phyloP scores from a whole-genome alignment of 805 yeast genomes.

The Millerago galiae region DNA sequence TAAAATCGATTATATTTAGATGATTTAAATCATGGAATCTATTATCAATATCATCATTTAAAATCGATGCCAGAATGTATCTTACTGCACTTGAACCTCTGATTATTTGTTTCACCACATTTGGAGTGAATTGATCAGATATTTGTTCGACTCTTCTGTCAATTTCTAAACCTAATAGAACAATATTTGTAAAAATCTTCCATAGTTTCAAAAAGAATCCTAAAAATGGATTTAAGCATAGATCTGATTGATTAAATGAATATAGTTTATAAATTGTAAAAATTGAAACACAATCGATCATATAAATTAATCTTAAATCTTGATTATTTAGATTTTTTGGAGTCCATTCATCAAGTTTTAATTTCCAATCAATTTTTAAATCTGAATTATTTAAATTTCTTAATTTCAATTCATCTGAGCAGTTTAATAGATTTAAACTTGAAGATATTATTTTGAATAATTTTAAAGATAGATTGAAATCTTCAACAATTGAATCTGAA shows the following conservation, averaged over 20 bases:
- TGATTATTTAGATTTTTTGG: constrained; percentile 29
- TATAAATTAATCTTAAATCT: constrained; percentile 39
- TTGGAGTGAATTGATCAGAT: constrained; percentile 30
- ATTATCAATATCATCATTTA: constrained; percentile 41
- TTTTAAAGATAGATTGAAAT: constrained; percentile 27
- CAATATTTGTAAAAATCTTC: constrained; percentile 58
- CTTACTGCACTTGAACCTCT: constrained; percentile 63
- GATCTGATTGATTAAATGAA: constrained; percentile 27
- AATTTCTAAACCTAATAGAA: constrained; percentile 54
- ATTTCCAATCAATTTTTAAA: constrained; percentile 27
- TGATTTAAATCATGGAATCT: constrained; percentile 51
- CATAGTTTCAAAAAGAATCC: constrained; percentile 52
- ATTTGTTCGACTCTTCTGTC: constrained; percentile 44
- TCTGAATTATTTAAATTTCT: constrained; percentile 36
- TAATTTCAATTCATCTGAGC: constrained; percentile 36
- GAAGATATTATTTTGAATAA: constrained; percentile 32
- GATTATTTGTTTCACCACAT: constrained; percentile 40
- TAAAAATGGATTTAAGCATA: constrained; percentile 56
- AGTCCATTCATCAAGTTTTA: constrained; percentile 29
- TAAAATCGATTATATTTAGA: constrained; percentile 51
- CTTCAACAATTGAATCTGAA: constrained; percentile 25
- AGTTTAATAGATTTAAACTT: constrained; percentile 31
- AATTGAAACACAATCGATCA: constrained; percentile 36
- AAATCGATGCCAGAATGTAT: constrained; percentile 50
- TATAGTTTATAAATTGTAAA: constrained; percentile 40